Evolutionary conservation across 2,329 filamentous ascomycete genomes (phyloP).

Genomic region (Colletotrichum sp.): DNA sequence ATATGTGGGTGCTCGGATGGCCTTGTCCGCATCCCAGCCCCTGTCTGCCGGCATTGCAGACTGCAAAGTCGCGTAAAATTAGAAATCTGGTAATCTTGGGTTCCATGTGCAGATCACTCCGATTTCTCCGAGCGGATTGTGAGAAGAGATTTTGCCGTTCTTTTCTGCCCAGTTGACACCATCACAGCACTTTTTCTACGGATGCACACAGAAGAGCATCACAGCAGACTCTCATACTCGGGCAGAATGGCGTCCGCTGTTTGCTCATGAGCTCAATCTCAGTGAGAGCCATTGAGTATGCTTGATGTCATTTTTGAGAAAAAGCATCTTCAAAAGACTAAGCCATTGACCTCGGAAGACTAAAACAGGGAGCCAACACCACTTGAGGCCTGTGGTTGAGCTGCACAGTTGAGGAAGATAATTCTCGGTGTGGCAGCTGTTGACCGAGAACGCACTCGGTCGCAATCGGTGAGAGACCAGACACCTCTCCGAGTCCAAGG

Average conservation of each 20-base stretch:
- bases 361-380: too few species aligned
- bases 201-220: not conserved
- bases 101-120: not conserved
- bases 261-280: not conserved
- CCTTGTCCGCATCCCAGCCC: not conserved
- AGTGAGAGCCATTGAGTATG: accelerated
- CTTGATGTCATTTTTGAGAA: not conserved
- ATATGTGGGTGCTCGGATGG: not conserved
- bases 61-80: not conserved
- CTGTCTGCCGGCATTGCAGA: not conserved
- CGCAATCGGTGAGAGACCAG: not conserved
- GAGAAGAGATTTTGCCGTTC: not conserved
- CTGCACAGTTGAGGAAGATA: not conserved
- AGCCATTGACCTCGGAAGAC: not conserved
- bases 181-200: not conserved
- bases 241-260: too few species aligned
- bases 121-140: not conserved
- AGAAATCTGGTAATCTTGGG: not conserved
- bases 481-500: not conserved
- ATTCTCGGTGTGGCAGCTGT: not conserved
- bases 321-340: accelerated
- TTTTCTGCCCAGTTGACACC: not conserved
- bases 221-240: not conserved
- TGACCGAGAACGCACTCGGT: too few species aligned
- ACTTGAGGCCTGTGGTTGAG: not conserved